A percentile compares a stretch with the other conserved stretches of the same genome.
These are phyloP conservation scores for Vitis vinifera DNA, from an alignment of 164 flowering plant species.

Conservation along the genomic window DNA sequence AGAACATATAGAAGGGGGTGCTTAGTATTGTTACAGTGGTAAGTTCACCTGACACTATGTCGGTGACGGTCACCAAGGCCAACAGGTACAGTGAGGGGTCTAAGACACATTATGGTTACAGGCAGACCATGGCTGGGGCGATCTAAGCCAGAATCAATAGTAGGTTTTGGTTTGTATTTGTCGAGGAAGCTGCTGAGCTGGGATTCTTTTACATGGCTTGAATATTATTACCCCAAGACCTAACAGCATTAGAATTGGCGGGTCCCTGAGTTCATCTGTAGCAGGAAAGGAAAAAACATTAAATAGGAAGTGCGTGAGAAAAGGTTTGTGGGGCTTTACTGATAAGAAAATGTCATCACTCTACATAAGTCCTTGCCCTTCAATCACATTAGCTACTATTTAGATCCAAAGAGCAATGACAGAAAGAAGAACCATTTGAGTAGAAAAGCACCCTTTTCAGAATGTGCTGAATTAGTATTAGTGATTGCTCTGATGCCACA, in stretches of 20 bases:
- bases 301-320: neutral
- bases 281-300: slow-evolving; percentile 1
- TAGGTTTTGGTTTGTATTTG: neutral
- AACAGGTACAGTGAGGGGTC: neutral
- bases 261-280: neutral
- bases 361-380: no score
- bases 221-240: neutral
- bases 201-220: neutral
- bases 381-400: neutral
- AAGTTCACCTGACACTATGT: neutral
- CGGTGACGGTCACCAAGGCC: neutral
- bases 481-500: no score
- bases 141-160: slow-evolving; percentile 2
- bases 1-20: neutral
- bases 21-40: neutral
- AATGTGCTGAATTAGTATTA: no score
- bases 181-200: neutral
- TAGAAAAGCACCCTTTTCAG: no score
- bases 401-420: neutral
- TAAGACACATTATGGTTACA: neutral
- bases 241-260: neutral
- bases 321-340: neutral
- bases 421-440: no score
- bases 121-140: neutral
- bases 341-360: neutral